Conservation (phyloP, 371 early-diverging fungal genomes). For the Dichotomocladium elegans region DNA sequence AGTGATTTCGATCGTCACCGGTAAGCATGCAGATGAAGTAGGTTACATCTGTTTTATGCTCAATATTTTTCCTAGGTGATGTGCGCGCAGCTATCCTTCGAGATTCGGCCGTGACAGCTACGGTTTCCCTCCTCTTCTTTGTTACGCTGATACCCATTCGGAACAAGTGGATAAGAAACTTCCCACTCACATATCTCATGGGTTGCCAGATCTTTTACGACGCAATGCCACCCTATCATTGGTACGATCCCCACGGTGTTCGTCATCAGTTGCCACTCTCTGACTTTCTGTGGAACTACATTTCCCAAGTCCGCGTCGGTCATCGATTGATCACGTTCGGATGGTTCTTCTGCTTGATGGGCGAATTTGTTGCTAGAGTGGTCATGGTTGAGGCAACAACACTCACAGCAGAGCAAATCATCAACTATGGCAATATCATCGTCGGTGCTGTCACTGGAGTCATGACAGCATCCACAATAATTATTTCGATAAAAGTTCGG, state of each 20-base stretch:
- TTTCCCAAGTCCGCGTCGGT: constrained; percentile 4
- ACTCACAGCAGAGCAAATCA: background rate
- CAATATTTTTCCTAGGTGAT: constrained; percentile 18
- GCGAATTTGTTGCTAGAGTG: background rate
- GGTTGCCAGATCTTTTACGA: constrained; percentile 24
- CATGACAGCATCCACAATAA: background rate
- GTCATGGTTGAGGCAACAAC: background rate
- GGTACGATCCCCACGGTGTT: constrained; percentile 18
- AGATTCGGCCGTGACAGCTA: constrained; percentile 35
- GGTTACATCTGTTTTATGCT: background rate
- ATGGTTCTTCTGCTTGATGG: background rate
- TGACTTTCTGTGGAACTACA: constrained; percentile 26
- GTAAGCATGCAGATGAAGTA: constrained; percentile 9
- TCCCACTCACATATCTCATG: constrained; percentile 29
- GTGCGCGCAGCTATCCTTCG: constrained; percentile 35
- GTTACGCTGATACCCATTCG: constrained; percentile 38
- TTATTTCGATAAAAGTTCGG: background rate
- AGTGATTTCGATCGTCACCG: constrained; percentile 34
- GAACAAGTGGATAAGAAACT: constrained; percentile 23
- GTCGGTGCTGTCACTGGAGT: background rate
- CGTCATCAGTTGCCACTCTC: constrained; percentile 6
- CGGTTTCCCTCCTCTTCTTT: constrained; percentile 36
- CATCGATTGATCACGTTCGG: background rate
- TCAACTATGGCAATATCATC: background rate
- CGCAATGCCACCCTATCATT: constrained; percentile 14